Base-by-base conservation (phyloP, 108 stramenopile genomes). In the Skeletonema tropicum region DNA sequence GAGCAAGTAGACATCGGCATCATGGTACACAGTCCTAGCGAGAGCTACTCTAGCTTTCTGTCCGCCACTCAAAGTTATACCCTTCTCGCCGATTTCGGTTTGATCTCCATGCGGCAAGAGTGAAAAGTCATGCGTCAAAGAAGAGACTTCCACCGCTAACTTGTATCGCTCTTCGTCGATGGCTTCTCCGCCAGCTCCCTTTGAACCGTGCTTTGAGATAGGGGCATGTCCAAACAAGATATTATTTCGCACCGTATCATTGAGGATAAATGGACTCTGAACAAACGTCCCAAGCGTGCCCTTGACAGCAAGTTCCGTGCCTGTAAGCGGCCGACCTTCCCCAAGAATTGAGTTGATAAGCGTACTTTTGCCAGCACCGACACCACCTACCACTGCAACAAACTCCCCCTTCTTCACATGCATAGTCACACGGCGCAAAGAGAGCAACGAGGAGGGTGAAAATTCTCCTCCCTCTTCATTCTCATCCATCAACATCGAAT, bases 1-100 rank as follows among this genome's bases (percentile, higher is more conserved):
- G 3, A 99, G 73, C 11, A 99, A 61, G 59, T 86, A 85, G 32
- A 99, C 76, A 72, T 96, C 95, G 7, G 96, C 92, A 39, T 92
- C 76, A 25, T 87, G 84, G 79, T 99, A 99, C 15, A 98, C 89
- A 38, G 95, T 97, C 17, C 99, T 86, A 35, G 98, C 99, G 29
- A 99, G 70, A 1, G 96, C 92, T n/a, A 99, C 90, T n/a, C 98
- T 83, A 15, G 96, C 92, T 72, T 95, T 96, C 68, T 98, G 98
- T 0, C 99, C 99, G 1, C 95, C 94, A 5, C 77, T 88, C 9
- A 97, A 68, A 58, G 89, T 96, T 21, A 96, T 79, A 23, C 94
- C 96, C 66, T 90, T 89, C 84, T 99, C 97, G 30, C 98, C 98
- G 77, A 99, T 98, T 82, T 98, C 97, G 7, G 97, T 98, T 68